phyloP scores from a whole-genome alignment of 2,329 filamentous ascomycete genomes.

The Fusarium dlaminii region DNA sequence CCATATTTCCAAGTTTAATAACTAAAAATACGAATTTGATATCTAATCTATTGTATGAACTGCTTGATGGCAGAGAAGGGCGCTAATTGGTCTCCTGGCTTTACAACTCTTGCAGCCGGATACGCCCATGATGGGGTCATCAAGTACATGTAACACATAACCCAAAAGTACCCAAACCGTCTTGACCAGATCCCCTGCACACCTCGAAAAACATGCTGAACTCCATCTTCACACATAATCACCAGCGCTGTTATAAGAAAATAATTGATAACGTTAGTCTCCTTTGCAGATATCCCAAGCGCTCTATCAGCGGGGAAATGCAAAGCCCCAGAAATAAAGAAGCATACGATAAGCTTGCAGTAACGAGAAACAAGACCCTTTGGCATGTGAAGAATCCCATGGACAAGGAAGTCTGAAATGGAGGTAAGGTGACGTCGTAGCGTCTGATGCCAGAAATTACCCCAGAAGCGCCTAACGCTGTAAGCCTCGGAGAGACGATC shows the following conservation, averaged over 20 bases:
- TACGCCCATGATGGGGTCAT: constrained; percentile 36
- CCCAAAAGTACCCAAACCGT: constrained; percentile 28
- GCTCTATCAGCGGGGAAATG: constrained; percentile 26
- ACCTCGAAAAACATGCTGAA: constrained; percentile 1
- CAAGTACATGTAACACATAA: constrained; percentile 29
- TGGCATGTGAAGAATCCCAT: constrained; percentile 7
- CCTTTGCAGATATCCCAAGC: constrained; percentile 15
- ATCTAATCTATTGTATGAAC: neutral
- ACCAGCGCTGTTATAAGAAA: constrained; percentile 21
- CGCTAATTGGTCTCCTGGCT: constrained; percentile 13
- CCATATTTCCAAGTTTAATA: accelerated
- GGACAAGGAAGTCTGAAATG: constrained; percentile 17
- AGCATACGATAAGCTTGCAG: constrained; percentile 25
- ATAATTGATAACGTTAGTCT: constrained; percentile 22
- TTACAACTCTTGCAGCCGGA: constrained; percentile 26
- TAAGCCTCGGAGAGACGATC: constrained; percentile 19
- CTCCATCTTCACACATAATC: constrained; percentile 29
- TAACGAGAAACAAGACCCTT: constrained; percentile 19
- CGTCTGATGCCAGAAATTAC: constrained; percentile 33
- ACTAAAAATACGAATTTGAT: accelerated
- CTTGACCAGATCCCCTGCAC: neutral
- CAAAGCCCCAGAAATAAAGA: constrained; percentile 29
- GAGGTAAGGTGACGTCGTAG: constrained; percentile 28
- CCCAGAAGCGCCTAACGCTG: constrained; percentile 31
- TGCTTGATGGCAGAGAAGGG: constrained; percentile 8